Evolutionary conservation across 1,284 basidiomycete species (phyloP), one percentile per base, ranked within the genome.

Genomic region (Apiotrichum sp.): DNA sequence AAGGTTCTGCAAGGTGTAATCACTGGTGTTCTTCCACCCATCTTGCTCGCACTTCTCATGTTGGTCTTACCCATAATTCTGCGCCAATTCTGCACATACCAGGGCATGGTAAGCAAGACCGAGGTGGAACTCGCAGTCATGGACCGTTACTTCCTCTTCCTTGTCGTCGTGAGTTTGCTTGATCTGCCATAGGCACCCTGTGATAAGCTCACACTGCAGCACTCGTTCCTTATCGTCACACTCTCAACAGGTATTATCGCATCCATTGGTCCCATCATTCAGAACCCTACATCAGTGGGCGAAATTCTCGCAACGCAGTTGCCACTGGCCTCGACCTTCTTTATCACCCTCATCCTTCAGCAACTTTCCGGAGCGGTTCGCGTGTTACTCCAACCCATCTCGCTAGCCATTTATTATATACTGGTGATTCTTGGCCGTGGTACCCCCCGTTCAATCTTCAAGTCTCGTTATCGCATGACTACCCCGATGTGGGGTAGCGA

Each of bases 261-360:
- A n/a, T n/a, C n/a, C n/a, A 40, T 55, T 22, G 36, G 47, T 6
- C 46, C 51, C 8, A 72, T 82, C 39, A 64, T 65, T 43, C 68
- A 80, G 36, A 79, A 47, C 45, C 45, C 45, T 3, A 89, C 50
- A 88, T 38, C 36, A 13, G 13, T 38, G 6, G 7, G 5, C 40
- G 8, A 9, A 14, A n/a, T n/a, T 9, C 40, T 41, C n/a, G 14
- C 40, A 5, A 41, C 40, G 8, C 40, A 85, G 56, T 80, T 90
- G 41, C 87, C 88, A 3, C 78, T 79, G 13, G 86, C 86, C 0
- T 86, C 86, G 13, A 84, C 84, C 13, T 90, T 89, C 80, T 90
- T 89, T 80, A 78, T 90, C 58, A 87, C 86, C 10, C 86, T 85
- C 69, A 82, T 85, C 67, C 73, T 85, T 79, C 68, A 60, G 2